Base-by-base conservation (phyloP, 208 protist species). In the Trypanosoma brucei region DNA sequence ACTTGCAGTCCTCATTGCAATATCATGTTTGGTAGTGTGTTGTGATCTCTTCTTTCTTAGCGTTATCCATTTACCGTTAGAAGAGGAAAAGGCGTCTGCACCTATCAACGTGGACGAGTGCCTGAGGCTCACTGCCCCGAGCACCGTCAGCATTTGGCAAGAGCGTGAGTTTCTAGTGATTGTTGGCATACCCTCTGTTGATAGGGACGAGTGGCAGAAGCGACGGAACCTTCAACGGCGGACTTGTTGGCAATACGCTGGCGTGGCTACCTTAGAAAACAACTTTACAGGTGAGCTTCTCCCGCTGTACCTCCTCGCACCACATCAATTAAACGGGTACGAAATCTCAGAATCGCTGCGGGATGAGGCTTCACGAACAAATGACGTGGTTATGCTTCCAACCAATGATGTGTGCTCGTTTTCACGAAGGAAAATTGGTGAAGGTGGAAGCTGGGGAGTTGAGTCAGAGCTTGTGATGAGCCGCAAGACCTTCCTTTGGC, bases 401-500 rank as follows among this genome's bases (percentile, higher is more conserved):
- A 70, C 72, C 48, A 70, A 64, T 37, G 77, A 84, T 44, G 68
- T 65, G 14, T 57, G 54, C 14, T 49, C 70, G 2, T 74, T 72
- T 4, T 59, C 61, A 4, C 38, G 44, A 8, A 73, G 71, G 40
- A 62, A 45, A 48, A 53, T 60, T 3, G 55, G 58, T 39, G 66
- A 65, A 8, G 49, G n/a, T 2, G 54, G 48, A 0, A 62, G 55
- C 3, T 79, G 74, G 70, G 79, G 75, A 49, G 49, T 71, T 0
- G 63, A 68, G n/a, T 59, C 63, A 38, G 75, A 78, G 53, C 57
- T 84, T 1, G 75, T 59, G 9, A 72, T 81, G 65, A 73, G 62
- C 14, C 71, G 75, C 55, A 86, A 86, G 61, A 58, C 66, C 46
- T 63, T 76, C 42, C 48, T 79, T 35, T 80, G 72, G 75, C 70